phyloP scores from a whole-genome alignment of 2,329 filamentous ascomycete species.

The Capronia epimyces region DNA sequence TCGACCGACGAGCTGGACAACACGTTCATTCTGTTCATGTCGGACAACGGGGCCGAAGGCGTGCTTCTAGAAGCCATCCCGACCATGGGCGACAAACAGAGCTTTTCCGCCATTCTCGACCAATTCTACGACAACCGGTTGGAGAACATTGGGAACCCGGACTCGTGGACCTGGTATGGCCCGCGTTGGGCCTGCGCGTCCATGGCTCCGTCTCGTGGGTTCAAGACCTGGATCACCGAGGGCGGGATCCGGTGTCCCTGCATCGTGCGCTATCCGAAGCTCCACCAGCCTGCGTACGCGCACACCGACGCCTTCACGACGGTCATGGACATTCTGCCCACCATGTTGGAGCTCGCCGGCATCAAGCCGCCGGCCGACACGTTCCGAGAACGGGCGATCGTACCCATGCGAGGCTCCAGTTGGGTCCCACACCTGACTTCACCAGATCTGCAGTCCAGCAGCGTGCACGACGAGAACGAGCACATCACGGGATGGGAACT shows the following conservation, averaged over 20 bases:
- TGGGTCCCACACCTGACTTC: constrained; percentile 44
- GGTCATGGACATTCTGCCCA: constrained; percentile 50
- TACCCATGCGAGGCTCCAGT: constrained; percentile 51
- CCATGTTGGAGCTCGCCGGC: constrained; percentile 41
- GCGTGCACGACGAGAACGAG: constrained; percentile 49
- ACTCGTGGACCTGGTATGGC: constrained; percentile 49
- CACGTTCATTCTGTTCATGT: constrained; percentile 48
- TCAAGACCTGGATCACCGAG: constrained; percentile 37
- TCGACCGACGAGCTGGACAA: constrained; percentile 46
- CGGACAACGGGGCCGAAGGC: constrained; percentile 48
- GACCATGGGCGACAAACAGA: constrained; percentile 38
- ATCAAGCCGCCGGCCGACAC: constrained; percentile 49
- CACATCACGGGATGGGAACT: constrained; percentile 56
- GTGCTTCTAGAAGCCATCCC: constrained; percentile 44
- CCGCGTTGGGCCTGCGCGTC: constrained; percentile 47
- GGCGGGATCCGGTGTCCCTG: constrained; percentile 36
- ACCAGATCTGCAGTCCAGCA: constrained; percentile 31
- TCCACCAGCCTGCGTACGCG: constrained; percentile 19
- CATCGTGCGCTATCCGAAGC: constrained; percentile 33
- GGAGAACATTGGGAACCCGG: constrained; percentile 44
- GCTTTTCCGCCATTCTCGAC: constrained; percentile 39
- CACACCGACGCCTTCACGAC: constrained; percentile 39
- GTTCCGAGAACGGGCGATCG: constrained; percentile 48
- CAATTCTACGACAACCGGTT: constrained; percentile 47
- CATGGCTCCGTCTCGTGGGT: constrained; percentile 38